Percentiles rank a stretch among this genome's conserved stretches.
These are phyloP conservation scores for Guadua angustifolia DNA, from an alignment of 176 grass and related monocot genomes.

Conservation along the genomic window DNA sequence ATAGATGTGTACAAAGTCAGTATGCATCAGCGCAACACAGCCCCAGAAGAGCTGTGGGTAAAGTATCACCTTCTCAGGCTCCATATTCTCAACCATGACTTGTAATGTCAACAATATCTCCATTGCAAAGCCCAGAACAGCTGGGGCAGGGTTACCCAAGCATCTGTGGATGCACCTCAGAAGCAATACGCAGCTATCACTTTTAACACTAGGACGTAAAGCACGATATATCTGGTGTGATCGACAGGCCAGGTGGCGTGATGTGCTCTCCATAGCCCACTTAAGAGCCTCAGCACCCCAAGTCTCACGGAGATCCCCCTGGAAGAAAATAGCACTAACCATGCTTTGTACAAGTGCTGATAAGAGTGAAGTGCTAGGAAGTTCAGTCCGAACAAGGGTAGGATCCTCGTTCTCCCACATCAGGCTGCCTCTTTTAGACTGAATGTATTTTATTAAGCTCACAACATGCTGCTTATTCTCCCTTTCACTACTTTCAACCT, in stretches of 20 bases:
- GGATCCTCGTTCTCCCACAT: slow-evolving; percentile 99
- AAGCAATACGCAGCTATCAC: slow-evolving; percentile 89
- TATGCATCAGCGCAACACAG: slow-evolving; percentile 95
- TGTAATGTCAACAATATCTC: slow-evolving; percentile 91
- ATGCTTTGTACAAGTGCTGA: slow-evolving; percentile 95
- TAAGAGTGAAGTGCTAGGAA: slow-evolving; percentile 79
- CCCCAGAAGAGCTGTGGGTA: slow-evolving; percentile 99
- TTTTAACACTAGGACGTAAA: slow-evolving; percentile 85
- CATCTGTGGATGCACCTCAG: slow-evolving; percentile 93
- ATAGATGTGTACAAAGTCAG: slow-evolving; percentile 93
- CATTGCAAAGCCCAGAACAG: slow-evolving; percentile 88
- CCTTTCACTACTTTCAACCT: slow-evolving; percentile 84
- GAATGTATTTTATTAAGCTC: slow-evolving; percentile 97
- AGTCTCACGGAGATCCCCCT: slow-evolving; percentile 94
- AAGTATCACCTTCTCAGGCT: slow-evolving; percentile 93
- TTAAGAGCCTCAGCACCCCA: slow-evolving; percentile 97
- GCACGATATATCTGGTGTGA: slow-evolving; percentile 98
- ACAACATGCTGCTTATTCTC: slow-evolving; percentile 97
- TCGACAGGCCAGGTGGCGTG: slow-evolving; percentile 82
- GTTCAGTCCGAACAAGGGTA: slow-evolving; percentile 72
- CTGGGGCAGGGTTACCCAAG: slow-evolving; percentile 87
- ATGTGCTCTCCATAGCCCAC: slow-evolving; percentile 99
- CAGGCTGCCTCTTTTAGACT: slow-evolving; percentile 93
- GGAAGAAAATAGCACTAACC: slow-evolving; percentile 98
- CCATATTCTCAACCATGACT: slow-evolving; percentile 99